phyloP scores from a whole-genome alignment of 495 filamentous ascomycete species.

The Xylaria cubensis region DNA sequence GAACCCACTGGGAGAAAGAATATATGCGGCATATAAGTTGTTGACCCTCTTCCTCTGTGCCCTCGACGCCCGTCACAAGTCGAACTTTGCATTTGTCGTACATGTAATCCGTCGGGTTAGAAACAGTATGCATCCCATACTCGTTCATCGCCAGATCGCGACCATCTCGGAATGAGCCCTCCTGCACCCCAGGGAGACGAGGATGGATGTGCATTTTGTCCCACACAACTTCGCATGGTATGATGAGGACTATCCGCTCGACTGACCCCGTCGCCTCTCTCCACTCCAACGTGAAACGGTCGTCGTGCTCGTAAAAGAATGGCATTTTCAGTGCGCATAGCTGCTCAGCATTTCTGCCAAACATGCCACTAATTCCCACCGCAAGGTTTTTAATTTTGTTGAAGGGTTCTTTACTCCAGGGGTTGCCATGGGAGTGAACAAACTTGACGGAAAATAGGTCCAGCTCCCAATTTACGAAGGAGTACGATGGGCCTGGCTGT shows the following conservation, averaged over 20 bases:
- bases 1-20: neutral
- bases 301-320: neutral
- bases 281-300: neutral
- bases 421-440: neutral
- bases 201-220: neutral
- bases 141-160: neutral
- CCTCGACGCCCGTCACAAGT: neutral
- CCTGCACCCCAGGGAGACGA: neutral
- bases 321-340: neutral
- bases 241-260: slow-evolving; percentile 23
- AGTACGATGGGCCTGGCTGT: neutral
- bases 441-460: neutral
- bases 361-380: neutral
- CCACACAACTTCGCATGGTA: neutral
- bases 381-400: neutral
- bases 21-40: neutral
- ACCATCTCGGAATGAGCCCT: neutral
- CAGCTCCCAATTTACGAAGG: slow-evolving; percentile 1
- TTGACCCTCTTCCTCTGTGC: neutral
- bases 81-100: neutral
- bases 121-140: neutral
- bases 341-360: neutral
- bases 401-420: neutral
- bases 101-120: neutral
- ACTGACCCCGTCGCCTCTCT: neutral